phyloP scores from a whole-genome alignment of 1,139 yeast species.

The Saccharomyces hybrid region DNA sequence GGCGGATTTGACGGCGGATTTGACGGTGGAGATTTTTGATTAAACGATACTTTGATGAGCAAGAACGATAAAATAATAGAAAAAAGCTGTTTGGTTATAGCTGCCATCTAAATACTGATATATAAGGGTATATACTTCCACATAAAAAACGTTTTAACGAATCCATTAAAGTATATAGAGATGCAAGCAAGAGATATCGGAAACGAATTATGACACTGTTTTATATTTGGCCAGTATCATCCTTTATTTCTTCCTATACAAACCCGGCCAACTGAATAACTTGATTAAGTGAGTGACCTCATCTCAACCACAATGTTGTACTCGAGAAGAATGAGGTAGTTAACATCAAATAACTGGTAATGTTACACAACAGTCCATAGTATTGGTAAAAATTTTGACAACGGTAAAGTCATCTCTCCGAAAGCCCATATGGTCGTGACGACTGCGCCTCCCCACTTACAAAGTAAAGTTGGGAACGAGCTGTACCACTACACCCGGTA shows the following conservation, averaged over 20 bases:
- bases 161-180: background rate
- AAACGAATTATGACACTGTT: background rate
- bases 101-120: background rate
- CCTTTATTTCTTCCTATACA: background rate
- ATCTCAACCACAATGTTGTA: background rate
- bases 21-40: constrained; percentile 11
- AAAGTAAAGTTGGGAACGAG: background rate
- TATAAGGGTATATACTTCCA: background rate
- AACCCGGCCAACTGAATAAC: background rate
- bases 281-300: background rate
- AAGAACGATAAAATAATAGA: background rate
- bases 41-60: background rate
- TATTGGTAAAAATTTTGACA: background rate
- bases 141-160: background rate
- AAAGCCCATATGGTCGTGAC: background rate
- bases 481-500: background rate
- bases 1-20: constrained; percentile 11
- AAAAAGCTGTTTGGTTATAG: background rate
- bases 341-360: background rate
- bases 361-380: background rate
- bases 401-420: background rate
- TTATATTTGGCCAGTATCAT: background rate
- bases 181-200: background rate
- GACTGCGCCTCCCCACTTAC: background rate
- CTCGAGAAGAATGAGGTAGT: background rate